Base-by-base conservation (phyloP, 2,329 filamentous ascomycete species). In the Knoxdaviesia proteae region DNA sequence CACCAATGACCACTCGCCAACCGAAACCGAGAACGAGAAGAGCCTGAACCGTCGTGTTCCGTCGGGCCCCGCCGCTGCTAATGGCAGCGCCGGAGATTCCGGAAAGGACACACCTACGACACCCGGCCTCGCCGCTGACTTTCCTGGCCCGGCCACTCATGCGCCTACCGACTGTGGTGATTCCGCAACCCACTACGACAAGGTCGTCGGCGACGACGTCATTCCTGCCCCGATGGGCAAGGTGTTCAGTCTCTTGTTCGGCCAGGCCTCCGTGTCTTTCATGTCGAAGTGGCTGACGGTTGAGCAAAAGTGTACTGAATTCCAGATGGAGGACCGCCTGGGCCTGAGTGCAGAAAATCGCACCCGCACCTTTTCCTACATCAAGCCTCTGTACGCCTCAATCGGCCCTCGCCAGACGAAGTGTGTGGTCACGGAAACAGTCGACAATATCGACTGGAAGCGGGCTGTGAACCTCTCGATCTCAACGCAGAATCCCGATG, bases 321-420 rank as follows among this genome's bases (percentile, higher is more conserved):
- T 96, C 31, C 78, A 83, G 48, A 77, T 92, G 61, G 81, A 88
- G 39, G 86, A 92, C 50, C 84, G 84, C 54, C 80, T 79, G 52
- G 84, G 82, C 0, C 60, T 92, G 30, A 74, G 73, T 3, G 71
- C 74, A 40, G 84, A 92, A 11, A 82, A 78, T 59, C 82, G 77
- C 55, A 70, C 71, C 3, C 74, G 87, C 39, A 74, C 65, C 20
- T 94, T 80, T 56, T 79, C 77, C 1, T 98, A 94, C 56, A 93
- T 93, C 61, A 96, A 94, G 57, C 90, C 90, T 2, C 64, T 98
- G 2, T 71, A 77, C 51, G 82, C 69, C 2, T 68, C 83, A 1
- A 88, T 98, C 49, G 90, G 90, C 0, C 90, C 90, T 1, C 90
- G 73, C 56, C 84, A 94, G 61, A 98, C 90, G 8, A 94, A 93